Evolutionary conservation across 441 rosid genomes (phyloP).

Genomic region (Adansonia gregorii): DNA sequence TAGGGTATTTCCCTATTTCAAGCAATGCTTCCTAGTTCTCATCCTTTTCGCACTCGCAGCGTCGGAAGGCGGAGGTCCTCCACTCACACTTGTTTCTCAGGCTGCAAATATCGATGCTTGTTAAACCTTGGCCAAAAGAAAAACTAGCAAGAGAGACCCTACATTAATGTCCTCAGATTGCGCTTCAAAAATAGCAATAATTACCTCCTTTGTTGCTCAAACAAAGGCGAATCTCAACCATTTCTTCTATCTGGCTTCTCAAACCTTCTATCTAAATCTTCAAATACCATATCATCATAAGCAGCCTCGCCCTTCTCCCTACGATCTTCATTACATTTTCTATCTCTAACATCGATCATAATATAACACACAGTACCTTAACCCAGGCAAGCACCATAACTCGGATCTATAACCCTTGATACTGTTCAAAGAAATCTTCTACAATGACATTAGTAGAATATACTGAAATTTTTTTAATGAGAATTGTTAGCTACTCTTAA

Average conservation of each 20-base stretch:
- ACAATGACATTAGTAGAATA: constrained; percentile 47
- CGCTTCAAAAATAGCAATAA: constrained; percentile 69
- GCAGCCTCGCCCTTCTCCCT: constrained; percentile 60
- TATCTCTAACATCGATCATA: constrained; percentile 66
- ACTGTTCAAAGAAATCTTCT: constrained; percentile 83
- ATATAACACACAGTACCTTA: constrained; percentile 75
- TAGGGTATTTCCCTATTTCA: constrained; percentile 25
- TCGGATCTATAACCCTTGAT: constrained; percentile 96
- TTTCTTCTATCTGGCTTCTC: constrained; percentile 90
- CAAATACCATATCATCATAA: constrained; percentile 66
- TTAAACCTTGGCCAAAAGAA: constrained; percentile 62
- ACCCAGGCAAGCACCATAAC: constrained; percentile 92
- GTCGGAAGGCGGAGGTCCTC: constrained; percentile 79
- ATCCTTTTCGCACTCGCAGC: constrained; percentile 86
- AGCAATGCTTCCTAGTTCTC: constrained; percentile 61
- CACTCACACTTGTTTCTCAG: constrained; percentile 74
- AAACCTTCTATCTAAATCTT: constrained; percentile 76
- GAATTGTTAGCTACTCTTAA: no score
- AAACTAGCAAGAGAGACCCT: constrained; percentile 48
- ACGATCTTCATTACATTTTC: constrained; percentile 78
- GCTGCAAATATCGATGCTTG: constrained; percentile 59
- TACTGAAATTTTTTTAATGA: no score
- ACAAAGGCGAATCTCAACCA: constrained; percentile 95
- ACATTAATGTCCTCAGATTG: constrained; percentile 56
- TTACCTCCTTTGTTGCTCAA: constrained; percentile 89